Conservation (phyloP, 768 basidiomycete species). For the Cyathus striatus region DNA sequence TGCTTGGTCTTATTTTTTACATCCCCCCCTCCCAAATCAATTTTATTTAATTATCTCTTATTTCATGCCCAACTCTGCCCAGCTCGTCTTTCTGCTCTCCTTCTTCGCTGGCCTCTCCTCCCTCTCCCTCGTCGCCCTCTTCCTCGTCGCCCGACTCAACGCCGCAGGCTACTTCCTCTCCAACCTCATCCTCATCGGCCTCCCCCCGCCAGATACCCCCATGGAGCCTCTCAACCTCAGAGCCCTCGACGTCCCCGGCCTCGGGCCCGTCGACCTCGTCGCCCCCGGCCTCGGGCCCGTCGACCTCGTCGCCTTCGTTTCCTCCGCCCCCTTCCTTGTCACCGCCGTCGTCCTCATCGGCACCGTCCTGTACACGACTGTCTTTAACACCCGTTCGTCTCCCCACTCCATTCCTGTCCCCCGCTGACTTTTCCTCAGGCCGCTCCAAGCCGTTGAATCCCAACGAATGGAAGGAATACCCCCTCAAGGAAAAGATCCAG, state of each 20-base stretch:
- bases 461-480: conserved; percentile 75
- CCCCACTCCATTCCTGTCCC: conserved; percentile 9
- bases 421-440: conserved; percentile 29
- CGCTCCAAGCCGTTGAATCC: conserved; percentile 67
- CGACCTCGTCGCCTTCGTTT: conserved; percentile 30
- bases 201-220: conserved; percentile 24
- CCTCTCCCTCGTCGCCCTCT: conserved; percentile 41
- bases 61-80: conserved; percentile 51
- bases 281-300: conserved; percentile 23
- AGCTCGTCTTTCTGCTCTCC: conserved; percentile 50
- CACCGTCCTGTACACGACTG: conserved; percentile 49
- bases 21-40: too few species aligned
- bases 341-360: conserved; percentile 44
- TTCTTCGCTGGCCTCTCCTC: conserved; percentile 40
- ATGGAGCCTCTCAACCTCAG: conserved; percentile 11
- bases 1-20: too few species aligned
- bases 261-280: conserved; percentile 29
- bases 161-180: conserved; percentile 55
- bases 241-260: conserved; percentile 18
- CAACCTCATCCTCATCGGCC: conserved; percentile 59
- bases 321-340: conserved; percentile 45
- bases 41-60: too few species aligned
- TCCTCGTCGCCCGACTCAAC: conserved; percentile 36
- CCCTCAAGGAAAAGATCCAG: conserved; percentile 72
- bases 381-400: conserved; percentile 36